Evolutionary conservation across 805 yeast genomes (phyloP).

Genomic region (Ogataea salicorniae): DNA sequence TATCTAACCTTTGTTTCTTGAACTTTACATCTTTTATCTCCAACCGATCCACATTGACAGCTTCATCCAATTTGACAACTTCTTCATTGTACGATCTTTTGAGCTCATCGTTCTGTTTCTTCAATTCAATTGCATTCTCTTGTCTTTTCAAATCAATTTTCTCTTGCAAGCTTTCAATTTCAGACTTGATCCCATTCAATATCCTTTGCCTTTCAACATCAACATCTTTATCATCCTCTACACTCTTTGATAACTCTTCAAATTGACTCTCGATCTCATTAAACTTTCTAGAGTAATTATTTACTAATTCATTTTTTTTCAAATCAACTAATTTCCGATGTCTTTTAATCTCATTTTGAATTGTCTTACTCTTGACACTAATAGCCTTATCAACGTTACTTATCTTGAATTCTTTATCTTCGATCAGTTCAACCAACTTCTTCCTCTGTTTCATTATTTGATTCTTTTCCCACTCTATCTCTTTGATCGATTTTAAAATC

Average conservation of each 20-base stretch:
- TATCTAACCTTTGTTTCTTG: constrained; percentile 1
- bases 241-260: constrained; percentile 18
- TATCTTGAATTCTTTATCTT: constrained; percentile 11
- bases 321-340: constrained; percentile 22
- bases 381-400: constrained; percentile 18
- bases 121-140: constrained; percentile 7
- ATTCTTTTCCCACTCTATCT: constrained; percentile 16
- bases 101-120: constrained; percentile 2
- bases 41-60: constrained; percentile 9
- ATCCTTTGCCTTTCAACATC: constrained; percentile 25
- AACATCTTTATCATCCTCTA: constrained; percentile 27
- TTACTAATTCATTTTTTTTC: constrained; percentile 30
- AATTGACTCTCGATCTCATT: constrained; percentile 16
- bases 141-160: constrained; percentile 15
- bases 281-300: constrained; percentile 13
- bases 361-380: constrained; percentile 12
- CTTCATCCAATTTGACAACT: background rate
- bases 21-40: background rate
- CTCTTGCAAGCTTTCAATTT: constrained; percentile 23
- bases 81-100: constrained; percentile 1
- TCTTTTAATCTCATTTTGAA: constrained; percentile 24
- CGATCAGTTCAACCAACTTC: constrained; percentile 11
- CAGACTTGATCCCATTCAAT: constrained; percentile 22
- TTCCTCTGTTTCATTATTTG: constrained; percentile 17
- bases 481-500: constrained; percentile 14